Evolutionary conservation across 345 rosid genomes (phyloP).

Genomic region (Firmiana major): DNA sequence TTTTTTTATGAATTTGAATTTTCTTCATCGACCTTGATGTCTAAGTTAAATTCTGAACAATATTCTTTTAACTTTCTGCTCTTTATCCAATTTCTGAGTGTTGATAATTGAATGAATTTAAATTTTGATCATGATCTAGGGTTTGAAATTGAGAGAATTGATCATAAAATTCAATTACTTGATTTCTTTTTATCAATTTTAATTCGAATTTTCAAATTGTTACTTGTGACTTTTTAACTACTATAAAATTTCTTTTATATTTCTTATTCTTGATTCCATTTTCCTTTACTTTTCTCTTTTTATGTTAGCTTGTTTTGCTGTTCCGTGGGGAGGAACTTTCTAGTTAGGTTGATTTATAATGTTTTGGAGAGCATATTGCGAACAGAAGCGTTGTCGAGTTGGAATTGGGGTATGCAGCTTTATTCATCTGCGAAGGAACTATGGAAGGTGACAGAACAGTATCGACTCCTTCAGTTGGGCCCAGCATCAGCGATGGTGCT

Average conservation of each 20-base stretch:
- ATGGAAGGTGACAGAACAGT: conserved; percentile 74
- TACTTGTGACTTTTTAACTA: not conserved
- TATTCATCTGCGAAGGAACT: conserved; percentile 35
- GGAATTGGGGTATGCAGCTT: conserved; percentile 53
- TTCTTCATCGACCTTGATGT: conserved; percentile 17
- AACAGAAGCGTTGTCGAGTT: conserved; percentile 40
- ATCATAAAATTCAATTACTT: not conserved
- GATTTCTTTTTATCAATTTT: not conserved
- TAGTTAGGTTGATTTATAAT: conserved; percentile 36
- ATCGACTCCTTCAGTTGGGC: conserved; percentile 59
- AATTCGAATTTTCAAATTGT: not conserved
- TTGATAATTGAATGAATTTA: conserved; percentile 9
- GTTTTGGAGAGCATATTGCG: conserved; percentile 48
- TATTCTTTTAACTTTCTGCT: not conserved
- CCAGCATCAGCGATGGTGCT: conserved; percentile 32
- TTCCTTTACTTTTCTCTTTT: not conserved
- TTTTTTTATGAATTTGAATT: conserved; percentile 12
- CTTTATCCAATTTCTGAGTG: not conserved
- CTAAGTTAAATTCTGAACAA: conserved; percentile 1
- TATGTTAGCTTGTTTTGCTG: conserved; percentile 24
- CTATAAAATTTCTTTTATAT: too few relatives aligned
- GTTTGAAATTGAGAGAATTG: conserved; percentile 9
- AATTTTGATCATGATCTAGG: conserved; percentile 18
- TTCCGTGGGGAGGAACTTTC: conserved; percentile 19
- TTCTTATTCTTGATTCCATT: not conserved